Evolutionary conservation across 768 basidiomycete species (phyloP).

Genomic region (Mycena amicta): DNA sequence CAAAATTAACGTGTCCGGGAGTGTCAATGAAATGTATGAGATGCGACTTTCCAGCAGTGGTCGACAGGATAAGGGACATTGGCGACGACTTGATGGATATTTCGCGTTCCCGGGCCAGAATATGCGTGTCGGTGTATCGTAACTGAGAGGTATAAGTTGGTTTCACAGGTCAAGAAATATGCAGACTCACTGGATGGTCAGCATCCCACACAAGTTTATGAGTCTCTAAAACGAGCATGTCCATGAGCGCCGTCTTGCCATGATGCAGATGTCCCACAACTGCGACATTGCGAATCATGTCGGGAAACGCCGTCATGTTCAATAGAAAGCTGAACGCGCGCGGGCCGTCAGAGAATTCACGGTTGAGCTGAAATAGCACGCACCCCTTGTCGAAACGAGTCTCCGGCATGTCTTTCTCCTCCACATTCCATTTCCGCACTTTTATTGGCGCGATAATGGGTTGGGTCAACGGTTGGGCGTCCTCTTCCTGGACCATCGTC

Average conservation of each 20-base stretch:
- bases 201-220: conserved; percentile 95
- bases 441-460: conserved; percentile 96
- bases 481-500: conserved; percentile 97
- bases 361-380: conserved; percentile 30
- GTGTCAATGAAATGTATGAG: conserved; percentile 94
- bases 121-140: conserved; percentile 95
- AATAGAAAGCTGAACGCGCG: conserved; percentile 72
- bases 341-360: conserved; percentile 4
- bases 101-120: conserved; percentile 82
- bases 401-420: conserved; percentile 94
- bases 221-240: conserved; percentile 97
- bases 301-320: conserved; percentile 88
- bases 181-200: conserved; percentile 72
- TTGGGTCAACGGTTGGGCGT: conserved; percentile 91
- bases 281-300: conserved; percentile 95
- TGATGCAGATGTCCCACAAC: conserved; percentile 97
- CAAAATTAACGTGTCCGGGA: conserved; percentile 97
- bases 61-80: conserved; percentile 88
- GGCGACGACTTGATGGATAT: conserved; percentile 97
- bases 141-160: conserved; percentile 48
- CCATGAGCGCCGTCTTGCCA: conserved; percentile 95
- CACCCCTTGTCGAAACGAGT: conserved; percentile 98
- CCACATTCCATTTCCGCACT: conserved; percentile 90
- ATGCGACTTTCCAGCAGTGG: conserved; percentile 89
- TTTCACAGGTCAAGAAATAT: not conserved